Evolutionary conservation across 1,139 yeast genomes (phyloP).

Genomic region (Yamadazyma oceani): DNA sequence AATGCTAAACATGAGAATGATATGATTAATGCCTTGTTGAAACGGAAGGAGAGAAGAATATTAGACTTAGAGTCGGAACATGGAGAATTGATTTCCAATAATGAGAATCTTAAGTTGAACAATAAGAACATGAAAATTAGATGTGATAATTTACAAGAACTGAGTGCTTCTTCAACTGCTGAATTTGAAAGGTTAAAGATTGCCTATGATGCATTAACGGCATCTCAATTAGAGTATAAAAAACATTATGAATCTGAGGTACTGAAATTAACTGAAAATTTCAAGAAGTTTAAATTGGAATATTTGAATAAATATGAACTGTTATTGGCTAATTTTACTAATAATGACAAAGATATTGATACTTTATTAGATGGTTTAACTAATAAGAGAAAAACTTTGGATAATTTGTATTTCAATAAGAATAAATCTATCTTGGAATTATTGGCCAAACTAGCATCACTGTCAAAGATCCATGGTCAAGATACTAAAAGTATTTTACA

Average conservation of each 20-base stretch:
- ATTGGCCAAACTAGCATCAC: constrained; percentile 42
- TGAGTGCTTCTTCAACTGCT: constrained; percentile 45
- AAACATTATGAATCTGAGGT: constrained; percentile 46
- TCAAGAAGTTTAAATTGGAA: constrained; percentile 40
- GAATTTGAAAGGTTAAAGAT: constrained; percentile 59
- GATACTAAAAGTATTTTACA: constrained; percentile 38
- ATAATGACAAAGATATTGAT: constrained; percentile 47
- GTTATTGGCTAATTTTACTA: constrained; percentile 28
- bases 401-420: constrained; percentile 46
- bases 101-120: constrained; percentile 47
- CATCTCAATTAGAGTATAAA: constrained; percentile 58
- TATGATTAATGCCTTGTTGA: constrained; percentile 60
- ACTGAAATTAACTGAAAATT: constrained; percentile 22
- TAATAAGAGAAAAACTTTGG: constrained; percentile 44
- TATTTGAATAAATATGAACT: constrained; percentile 30
- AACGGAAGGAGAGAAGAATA: constrained; percentile 64
- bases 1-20: constrained; percentile 72
- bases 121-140: constrained; percentile 50
- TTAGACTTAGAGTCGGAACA: constrained; percentile 59
- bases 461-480: constrained; percentile 51
- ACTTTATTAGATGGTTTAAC: constrained; percentile 43
- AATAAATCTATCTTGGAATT: constrained; percentile 48
- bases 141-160: constrained; percentile 48
- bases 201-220: constrained; percentile 61
- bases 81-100: constrained; percentile 43